Base-by-base conservation (phyloP, 2,329 filamentous ascomycete species). In the Penicillium hesseltinei region DNA sequence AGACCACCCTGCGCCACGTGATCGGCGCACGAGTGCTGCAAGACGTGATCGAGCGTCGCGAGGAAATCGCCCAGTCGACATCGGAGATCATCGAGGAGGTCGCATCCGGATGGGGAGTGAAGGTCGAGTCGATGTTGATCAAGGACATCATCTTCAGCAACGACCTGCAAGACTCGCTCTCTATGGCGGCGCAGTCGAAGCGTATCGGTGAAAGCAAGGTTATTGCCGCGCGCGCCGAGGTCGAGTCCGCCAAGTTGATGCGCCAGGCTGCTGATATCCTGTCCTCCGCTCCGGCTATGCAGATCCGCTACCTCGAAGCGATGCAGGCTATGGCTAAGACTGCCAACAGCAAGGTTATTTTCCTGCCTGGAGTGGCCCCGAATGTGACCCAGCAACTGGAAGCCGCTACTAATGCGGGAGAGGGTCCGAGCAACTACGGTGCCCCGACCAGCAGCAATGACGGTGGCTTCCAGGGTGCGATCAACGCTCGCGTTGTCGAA, bases 261-360 rank as follows among this genome's bases (percentile, higher is more conserved):
- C 71, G 95, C 91, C 85, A 88, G 72, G 93, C 94, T 38, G 94
- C 94, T 74, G 93, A 99, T 73, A 97, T 97, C 66, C 78, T 99
- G 49, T 90, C 86, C 62, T 91, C 87, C 17, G 93, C 93, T 0
- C 94, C 94, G 3, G 94, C 94, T 66, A 99, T 99, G 94, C 92
- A 97, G 79, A 96, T 96, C 79, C 83, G 92, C 65, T 97, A 97
- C 76, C 88, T 99, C 65, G 94, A 99, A 79, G 92, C 94, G 4
- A 97, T 97, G 93, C 94, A 97, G 75, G 85, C 91, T 42, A 99
- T 99, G 93, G 94, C 94, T 68, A 97, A 97, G 84, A 85, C 86
- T 0, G 91, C 92, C 47, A 95, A 92, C 77, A 84, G 82, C 76
- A 95, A 95, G 79, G 89, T 94, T 69, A 92, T 93, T 67, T 93